phyloP scores from a whole-genome alignment of 2,329 filamentous ascomycete genomes.

The Xylariaceae sp. region DNA sequence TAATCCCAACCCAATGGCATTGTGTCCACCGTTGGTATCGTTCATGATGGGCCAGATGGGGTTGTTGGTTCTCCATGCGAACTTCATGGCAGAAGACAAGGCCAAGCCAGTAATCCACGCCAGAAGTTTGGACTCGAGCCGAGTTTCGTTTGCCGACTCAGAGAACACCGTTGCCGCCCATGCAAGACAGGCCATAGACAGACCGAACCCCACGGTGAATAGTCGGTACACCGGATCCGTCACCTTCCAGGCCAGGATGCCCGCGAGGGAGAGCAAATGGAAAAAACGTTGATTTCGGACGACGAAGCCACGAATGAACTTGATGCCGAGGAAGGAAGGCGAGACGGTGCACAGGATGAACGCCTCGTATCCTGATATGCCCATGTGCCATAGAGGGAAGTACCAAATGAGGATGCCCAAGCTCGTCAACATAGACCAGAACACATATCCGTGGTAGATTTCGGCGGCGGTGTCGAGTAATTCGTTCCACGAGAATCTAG shows the following conservation, averaged over 20 bases:
- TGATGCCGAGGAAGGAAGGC: conserved; percentile 70
- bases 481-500: conserved; percentile 67
- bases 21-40: conserved; percentile 84
- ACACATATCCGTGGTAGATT: conserved; percentile 90
- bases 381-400: conserved; percentile 98
- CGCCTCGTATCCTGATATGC: conserved; percentile 91
- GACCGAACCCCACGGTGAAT: conserved; percentile 73
- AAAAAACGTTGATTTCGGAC: conserved; percentile 63
- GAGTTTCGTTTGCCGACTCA: conserved; percentile 66
- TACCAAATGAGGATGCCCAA: conserved; percentile 91
- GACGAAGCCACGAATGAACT: conserved; percentile 61
- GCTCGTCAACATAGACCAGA: conserved; percentile 92
- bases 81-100: conserved; percentile 83
- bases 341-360: conserved; percentile 80
- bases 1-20: conserved; percentile 72
- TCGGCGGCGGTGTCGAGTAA: conserved; percentile 78
- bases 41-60: conserved; percentile 96
- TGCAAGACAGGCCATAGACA: conserved; percentile 72
- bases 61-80: conserved; percentile 90
- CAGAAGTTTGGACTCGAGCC: conserved; percentile 75
- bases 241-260: conserved; percentile 74
- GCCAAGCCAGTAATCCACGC: conserved; percentile 79
- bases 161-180: conserved; percentile 80
- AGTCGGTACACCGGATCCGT: conserved; percentile 68
- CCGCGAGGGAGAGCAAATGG: conserved; percentile 72